Conservation (phyloP, 2,329 filamentous ascomycete species). For the Calcarisporium arbuscula region DNA sequence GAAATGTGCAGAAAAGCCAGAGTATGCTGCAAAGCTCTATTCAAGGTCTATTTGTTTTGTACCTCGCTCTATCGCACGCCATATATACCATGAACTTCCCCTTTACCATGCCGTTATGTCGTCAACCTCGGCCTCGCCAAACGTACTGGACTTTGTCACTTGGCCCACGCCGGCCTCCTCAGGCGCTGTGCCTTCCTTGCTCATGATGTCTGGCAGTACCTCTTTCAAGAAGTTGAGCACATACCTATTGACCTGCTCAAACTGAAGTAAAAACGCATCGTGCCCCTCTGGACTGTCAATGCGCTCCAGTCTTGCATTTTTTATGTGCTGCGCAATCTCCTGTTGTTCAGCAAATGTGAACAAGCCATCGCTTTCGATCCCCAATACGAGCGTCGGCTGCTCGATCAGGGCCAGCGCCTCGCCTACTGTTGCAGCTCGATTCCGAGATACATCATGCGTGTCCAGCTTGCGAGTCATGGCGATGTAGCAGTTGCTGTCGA, state of each 20-base stretch:
- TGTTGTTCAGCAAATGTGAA: slow-evolving; percentile 97
- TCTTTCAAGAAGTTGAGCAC: slow-evolving; percentile 78
- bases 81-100: too few relatives aligned
- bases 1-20: too few relatives aligned
- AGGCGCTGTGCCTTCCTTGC: slow-evolving; percentile 43
- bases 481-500: slow-evolving; percentile 98
- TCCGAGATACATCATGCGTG: slow-evolving; percentile 87
- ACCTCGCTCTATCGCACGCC: too few relatives aligned
- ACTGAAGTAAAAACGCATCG: slow-evolving; percentile 92
- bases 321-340: slow-evolving; percentile 78
- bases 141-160: slow-evolving; percentile 80
- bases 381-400: slow-evolving; percentile 85
- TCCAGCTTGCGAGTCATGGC: slow-evolving; percentile 97
- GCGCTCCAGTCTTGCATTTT: slow-evolving; percentile 68
- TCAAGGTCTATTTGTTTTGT: too few relatives aligned
- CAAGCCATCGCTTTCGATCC: slow-evolving; percentile 90
- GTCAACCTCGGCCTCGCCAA: slow-evolving; percentile 92
- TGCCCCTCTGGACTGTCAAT: slow-evolving; percentile 95
- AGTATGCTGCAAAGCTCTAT: too few relatives aligned
- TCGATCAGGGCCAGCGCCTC: slow-evolving; percentile 75
- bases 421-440: slow-evolving; percentile 60
- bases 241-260: slow-evolving; percentile 91
- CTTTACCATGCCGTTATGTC: slow-evolving; percentile 89
- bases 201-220: slow-evolving; percentile 84
- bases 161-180: slow-evolving; percentile 49